phyloP scores from a whole-genome alignment of 1,284 basidiomycete genomes.

The Heterobasidion annosum region DNA sequence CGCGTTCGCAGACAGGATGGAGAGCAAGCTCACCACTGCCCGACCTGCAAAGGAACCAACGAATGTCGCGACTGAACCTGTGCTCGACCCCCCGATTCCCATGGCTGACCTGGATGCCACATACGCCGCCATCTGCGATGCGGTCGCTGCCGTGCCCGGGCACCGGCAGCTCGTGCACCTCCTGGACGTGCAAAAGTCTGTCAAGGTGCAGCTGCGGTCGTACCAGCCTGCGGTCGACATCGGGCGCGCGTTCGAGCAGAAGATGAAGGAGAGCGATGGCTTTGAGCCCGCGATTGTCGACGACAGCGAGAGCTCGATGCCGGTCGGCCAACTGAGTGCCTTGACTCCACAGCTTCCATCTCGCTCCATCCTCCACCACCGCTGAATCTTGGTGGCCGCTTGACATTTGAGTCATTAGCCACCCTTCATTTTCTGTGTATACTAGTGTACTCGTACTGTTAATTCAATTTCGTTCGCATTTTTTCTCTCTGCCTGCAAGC shows the following conservation, averaged over 20 bases:
- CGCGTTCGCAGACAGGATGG: constrained; percentile 24
- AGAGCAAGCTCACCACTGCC: constrained; percentile 18
- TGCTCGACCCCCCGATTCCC: constrained; percentile 2
- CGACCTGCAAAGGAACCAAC: constrained; percentile 10
- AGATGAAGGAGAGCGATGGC: not conserved
- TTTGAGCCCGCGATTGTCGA: not conserved
- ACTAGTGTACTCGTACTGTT: too few species aligned
- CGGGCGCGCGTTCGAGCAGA: not conserved
- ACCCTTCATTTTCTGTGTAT: too few species aligned
- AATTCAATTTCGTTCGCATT: too few species aligned
- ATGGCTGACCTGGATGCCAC: constrained; percentile 6
- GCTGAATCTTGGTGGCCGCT: too few species aligned
- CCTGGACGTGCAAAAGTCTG: constrained; percentile 35
- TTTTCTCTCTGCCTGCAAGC: too few species aligned
- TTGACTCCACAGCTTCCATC: too few species aligned
- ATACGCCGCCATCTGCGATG: constrained; percentile 16
- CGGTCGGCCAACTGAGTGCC: not conserved
- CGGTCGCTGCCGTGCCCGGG: constrained; percentile 12
- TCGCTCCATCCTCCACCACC: too few species aligned
- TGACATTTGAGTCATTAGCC: too few species aligned
- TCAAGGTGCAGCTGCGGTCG: constrained; percentile 17
- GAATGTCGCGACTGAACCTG: constrained; percentile 3
- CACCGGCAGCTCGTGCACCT: constrained; percentile 31
- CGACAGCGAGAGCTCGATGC: not conserved
- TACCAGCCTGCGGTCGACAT: not conserved